Base-by-base conservation (phyloP, 2,329 filamentous ascomycete species). In the Apiospora pterosperma region DNA sequence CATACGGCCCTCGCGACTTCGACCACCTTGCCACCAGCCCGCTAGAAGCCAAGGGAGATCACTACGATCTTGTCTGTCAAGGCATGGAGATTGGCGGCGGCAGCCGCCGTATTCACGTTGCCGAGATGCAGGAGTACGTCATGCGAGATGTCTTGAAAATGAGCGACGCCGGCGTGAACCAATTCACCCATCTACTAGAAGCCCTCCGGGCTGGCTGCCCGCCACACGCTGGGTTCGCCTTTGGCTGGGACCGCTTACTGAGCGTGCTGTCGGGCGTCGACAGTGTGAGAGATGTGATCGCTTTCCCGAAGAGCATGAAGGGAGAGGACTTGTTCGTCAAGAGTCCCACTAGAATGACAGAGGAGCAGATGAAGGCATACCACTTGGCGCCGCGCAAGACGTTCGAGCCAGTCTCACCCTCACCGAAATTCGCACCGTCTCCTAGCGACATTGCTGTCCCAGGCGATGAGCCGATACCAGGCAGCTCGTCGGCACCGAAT, bases 11-110 rank as follows among this genome's bases (percentile, higher is more conserved):
- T 0, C 80, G 81, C 5, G 94, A 98, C 74, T 85, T 97, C 19
- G 89, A 93, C 42, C 78, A 92, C 0, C 86, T 98, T 1, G 82
- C 88, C 41, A 88, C 84, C 0, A 84, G 93, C 44, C 95, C 96
- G 0, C 82, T 93, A 0, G 78, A 84, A 59, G 93, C 88, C 1
- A 87, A 85, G 70, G 96, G 91, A 4, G 95, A 97, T 71, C 94
- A 97, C 75, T 99, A 97, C 78, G 96, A 99, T 72, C 88, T 99
- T 16, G 95, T 99, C 0, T 87, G 98, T 71, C 99, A 99, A 75
- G 96, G 96, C 4, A 88, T 97, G 5, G 96, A 99, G 77, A 85
- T 99, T 1, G 96, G 96, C 31, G 96, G 96, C 12, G 96, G 96
- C 38, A 97, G 92, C 76, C 88, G 93, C 16, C 92, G 96, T 84